Evolutionary conservation across 352 stramenopile species (phyloP), one percentile per base, ranked within the genome.

Genomic region (Globisporangium irregulare): DNA sequence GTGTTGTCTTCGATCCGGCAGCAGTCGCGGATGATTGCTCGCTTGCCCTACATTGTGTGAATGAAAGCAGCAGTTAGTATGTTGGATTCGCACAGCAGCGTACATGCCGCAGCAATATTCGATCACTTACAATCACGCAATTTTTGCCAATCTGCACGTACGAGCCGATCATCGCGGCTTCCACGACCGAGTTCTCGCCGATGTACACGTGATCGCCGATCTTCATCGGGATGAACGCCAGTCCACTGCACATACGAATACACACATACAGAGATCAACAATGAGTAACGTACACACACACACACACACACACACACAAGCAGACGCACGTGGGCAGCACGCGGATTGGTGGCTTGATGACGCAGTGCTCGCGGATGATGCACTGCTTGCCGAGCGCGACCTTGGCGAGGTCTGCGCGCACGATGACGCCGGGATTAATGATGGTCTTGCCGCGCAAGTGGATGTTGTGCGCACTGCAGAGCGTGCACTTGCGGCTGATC

Each of bases 171-270:
- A 87, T 88, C 20, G 87, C 86, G 36, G 84, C 89, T 68, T 96
- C 87, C 24, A 96, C 82, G 29, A 96, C 80, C 15, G 80, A 81
- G 50, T 83, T 73, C 62, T 90, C 78, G 34, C 84, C 83, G 65
- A 92, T 89, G 70, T 91, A 94, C 36, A 93, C 85, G 64, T 92
- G 78, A 73, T 96, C 83, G 8, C 88, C 87, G 34, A 96, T 73
- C 69, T 91, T 93, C 61, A 94, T 86, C 14, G 87, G 86, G 54
- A 96, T 94, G 69, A 94, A 96, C 41, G 83, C 81, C 48, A 96
- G 50, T 1, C 86, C 82, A 9, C 86, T 93, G 48, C 48, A 51
- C 51, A 63, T 64, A 59, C 59, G 32, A 29, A 29, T 29, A 29
- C 25, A 29, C 25, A 29, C 46, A 62, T 27, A 55, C 48, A 34